Conservation (phyloP, 768 basidiomycete genomes). For the Lactifluus rugatus region DNA sequence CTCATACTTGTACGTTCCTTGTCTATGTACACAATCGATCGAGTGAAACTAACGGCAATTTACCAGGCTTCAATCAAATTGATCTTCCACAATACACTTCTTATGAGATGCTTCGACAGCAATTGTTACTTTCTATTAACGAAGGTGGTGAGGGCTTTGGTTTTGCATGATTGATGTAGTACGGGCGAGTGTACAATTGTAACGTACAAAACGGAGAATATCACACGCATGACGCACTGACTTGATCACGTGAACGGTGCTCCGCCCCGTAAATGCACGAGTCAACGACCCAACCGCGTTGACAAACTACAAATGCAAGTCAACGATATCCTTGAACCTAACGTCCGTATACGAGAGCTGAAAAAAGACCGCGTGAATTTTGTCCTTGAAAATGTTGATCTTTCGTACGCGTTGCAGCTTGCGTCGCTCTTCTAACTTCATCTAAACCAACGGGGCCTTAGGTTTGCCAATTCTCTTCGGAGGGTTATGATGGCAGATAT, state of each 20-base stretch:
- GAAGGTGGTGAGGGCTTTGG: slow-evolving; percentile 97
- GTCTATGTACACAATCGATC: slow-evolving; percentile 1
- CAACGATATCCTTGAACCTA: slow-evolving; percentile 43
- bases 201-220: too few relatives aligned
- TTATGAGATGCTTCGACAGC: slow-evolving; percentile 92
- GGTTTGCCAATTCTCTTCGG: slow-evolving; percentile 90
- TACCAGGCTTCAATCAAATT: slow-evolving; percentile 82
- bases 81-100: slow-evolving; percentile 92
- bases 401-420: slow-evolving; percentile 54
- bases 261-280: too few relatives aligned
- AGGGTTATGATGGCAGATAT: slow-evolving; percentile 95
- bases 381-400: slow-evolving; percentile 90
- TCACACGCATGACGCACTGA: not conserved
- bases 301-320: slow-evolving; percentile 25
- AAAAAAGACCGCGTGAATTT: slow-evolving; percentile 84
- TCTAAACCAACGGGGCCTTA: slow-evolving; percentile 26
- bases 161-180: slow-evolving; percentile 39
- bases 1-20: slow-evolving; percentile 68
- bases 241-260: not conserved
- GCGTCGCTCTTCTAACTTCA: slow-evolving; percentile 8
- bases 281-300: too few relatives aligned
- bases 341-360: slow-evolving; percentile 74
- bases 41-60: slow-evolving; percentile 9
- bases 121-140: slow-evolving; percentile 83
- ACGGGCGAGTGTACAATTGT: not conserved